Conservation (phyloP, 2,329 filamentous ascomycete genomes). For the Aphanocladium album region DNA sequence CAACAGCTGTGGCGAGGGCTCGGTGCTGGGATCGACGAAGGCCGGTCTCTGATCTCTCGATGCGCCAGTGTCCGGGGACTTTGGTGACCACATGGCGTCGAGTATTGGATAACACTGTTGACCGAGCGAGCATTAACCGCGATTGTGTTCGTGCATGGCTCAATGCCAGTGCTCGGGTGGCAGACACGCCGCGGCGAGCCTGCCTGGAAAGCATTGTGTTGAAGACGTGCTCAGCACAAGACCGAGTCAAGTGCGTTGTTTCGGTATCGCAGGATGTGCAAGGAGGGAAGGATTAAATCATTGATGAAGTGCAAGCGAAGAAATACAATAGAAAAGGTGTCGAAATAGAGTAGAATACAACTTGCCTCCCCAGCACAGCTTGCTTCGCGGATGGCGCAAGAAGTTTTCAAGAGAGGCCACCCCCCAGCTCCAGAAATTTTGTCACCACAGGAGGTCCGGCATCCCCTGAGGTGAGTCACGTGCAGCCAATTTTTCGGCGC, state of each 20-base stretch:
- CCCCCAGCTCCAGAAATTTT: constrained; percentile 8
- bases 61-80: constrained; percentile 24
- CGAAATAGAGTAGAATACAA: not conserved
- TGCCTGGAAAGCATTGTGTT: constrained; percentile 33
- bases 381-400: constrained; percentile 7
- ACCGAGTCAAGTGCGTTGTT: not conserved
- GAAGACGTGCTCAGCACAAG: not conserved
- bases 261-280: not conserved
- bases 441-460: not conserved
- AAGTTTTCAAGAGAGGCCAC: not conserved
- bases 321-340: not conserved
- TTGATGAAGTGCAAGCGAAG: not conserved
- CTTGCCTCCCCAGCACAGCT: constrained; percentile 2
- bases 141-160: constrained; percentile 16
- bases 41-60: constrained; percentile 15
- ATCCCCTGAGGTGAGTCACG: constrained; percentile 9
- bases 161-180: constrained; percentile 19
- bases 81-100: constrained; percentile 26
- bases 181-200: constrained; percentile 24
- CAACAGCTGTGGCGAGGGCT: constrained; percentile 37
- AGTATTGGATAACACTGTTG: constrained; percentile 15
- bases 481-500: not conserved
- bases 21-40: constrained; percentile 22
- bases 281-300: not conserved
- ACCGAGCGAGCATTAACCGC: constrained; percentile 6